Evolutionary conservation across 371 early-diverging fungal species (phyloP), one percentile per base, ranked within the genome.

Genomic region (Dichotomocladium elegans): DNA sequence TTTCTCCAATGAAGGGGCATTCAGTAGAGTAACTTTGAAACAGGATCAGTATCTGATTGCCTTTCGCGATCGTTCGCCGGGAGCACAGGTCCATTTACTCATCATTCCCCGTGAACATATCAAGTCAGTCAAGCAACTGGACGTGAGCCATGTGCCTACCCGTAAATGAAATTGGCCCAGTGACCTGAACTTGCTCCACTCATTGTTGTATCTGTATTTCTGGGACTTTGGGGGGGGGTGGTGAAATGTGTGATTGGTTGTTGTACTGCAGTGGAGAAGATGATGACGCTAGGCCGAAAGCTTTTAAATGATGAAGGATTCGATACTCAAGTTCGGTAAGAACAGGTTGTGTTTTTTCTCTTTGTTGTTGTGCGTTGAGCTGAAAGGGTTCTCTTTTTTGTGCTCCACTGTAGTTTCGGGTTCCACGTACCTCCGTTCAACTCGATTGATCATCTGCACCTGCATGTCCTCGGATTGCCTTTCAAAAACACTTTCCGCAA

Each of bases 361-460:
- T 33, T 33, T 33, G 8, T 33, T 33, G 8, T 33, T 33, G 33
- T 33, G 10, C 24, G 25, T 15, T 46, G n/a, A n/a, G n/a, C n/a
- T n/a, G n/a, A n/a, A n/a, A n/a, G n/a, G n/a, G n/a, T n/a, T n/a
- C n/a, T n/a, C n/a, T n/a, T 37, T 10, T 7, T 47, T 21, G 14
- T 41, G 15, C 15, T 9, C 15, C 21, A 9, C 34, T 6, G 28
- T 50, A 74, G 72, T 8, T 45, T 83, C 17, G 86, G 86, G n/a
- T 86, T 86, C 58, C 86, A 86, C 63, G 77, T 81, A 7, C 86
- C 86, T 19, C 86, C 86, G 4, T 86, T 81, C 55, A 81, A 72
- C 28, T 78, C 79, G 14, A 65, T 86, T 10, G 43, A 69, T 21
- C 86, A 86, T 65, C 50, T 86, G 24, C 86, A 83, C 53, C 51